Percentiles rank a stretch among this genome's conserved stretches.
Evolutionary conservation across 306 rosid genomes (phyloP).

Genomic region (Ammopiptanthus mongolicus): DNA sequence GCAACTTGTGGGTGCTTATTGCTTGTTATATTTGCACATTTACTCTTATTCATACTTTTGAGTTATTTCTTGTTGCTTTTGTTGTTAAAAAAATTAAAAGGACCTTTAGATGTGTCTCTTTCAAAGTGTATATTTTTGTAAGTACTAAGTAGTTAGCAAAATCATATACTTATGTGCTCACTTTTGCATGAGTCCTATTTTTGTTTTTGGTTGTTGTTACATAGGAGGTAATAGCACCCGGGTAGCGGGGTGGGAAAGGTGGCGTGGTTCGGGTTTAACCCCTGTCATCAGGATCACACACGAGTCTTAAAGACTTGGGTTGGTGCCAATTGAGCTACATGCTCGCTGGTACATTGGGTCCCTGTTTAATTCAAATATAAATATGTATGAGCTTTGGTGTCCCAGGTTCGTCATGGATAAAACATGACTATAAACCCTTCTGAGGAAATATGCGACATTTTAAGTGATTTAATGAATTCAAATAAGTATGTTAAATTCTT

Average conservation of each 20-base stretch:
- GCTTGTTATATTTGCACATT: neutral
- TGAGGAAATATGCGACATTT: neutral
- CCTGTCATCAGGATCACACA: neutral
- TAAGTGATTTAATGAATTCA: neutral
- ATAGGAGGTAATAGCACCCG: neutral
- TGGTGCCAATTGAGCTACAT: neutral
- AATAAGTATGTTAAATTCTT: neutral
- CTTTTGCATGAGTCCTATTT: neutral
- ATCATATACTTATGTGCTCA: neutral
- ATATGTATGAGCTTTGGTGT: neutral
- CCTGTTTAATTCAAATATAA: neutral
- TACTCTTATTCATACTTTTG: neutral
- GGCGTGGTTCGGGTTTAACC: neutral
- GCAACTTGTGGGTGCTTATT: neutral
- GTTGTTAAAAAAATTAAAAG: neutral
- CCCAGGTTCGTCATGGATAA: neutral
- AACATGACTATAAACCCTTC: neutral
- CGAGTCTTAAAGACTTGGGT: too few relatives aligned
- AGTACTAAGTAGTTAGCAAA: neutral
- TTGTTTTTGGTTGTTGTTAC: neutral
- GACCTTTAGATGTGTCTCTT: neutral
- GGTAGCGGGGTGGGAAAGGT: neutral
- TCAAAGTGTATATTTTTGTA: neutral
- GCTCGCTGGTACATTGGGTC: neutral
- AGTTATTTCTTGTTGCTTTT: neutral